Conservation (phyloP, 768 basidiomycete genomes). For the Leccinum imitatum region DNA sequence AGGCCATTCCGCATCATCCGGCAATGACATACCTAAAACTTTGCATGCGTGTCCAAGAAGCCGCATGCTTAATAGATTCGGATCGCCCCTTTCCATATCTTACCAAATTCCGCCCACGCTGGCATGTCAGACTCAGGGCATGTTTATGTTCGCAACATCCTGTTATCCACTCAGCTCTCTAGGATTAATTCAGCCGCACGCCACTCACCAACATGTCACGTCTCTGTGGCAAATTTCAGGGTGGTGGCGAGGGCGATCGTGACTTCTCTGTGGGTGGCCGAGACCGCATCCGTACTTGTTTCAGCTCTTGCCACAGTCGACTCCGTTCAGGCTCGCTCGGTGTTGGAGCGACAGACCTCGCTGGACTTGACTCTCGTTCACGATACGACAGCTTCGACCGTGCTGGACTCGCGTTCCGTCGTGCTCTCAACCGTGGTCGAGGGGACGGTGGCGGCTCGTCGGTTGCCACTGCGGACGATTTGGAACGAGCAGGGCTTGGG, state of each 20-base stretch:
- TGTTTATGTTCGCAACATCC: constrained; percentile 9
- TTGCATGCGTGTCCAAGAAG: constrained; percentile 16
- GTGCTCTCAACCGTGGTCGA: constrained; percentile 37
- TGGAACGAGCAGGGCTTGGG: constrained; percentile 34
- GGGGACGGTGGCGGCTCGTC: constrained; percentile 28
- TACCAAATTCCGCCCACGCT: constrained; percentile 8
- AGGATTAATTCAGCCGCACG: constrained; percentile 13
- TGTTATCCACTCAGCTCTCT: constrained; percentile 10
- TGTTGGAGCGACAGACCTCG: constrained; percentile 27
- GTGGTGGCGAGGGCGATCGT: constrained; percentile 38
- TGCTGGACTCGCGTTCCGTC: constrained; percentile 41
- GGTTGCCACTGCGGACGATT: constrained; percentile 20
- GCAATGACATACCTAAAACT: constrained; percentile 7
- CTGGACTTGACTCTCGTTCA: constrained; percentile 23
- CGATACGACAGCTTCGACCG: constrained; percentile 33
- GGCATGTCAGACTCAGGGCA: constrained; percentile 1
- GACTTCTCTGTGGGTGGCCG: constrained; percentile 45
- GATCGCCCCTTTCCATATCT: constrained; percentile 7
- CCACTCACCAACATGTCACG: constrained; percentile 12
- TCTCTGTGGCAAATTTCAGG: constrained; percentile 29
- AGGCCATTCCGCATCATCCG: constrained; percentile 3
- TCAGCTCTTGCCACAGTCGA: constrained; percentile 56
- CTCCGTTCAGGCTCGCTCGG: constrained; percentile 42
- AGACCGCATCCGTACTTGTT: constrained; percentile 47
- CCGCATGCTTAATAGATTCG: constrained; percentile 19